phyloP scores from a whole-genome alignment of 805 yeast species.

The Candida wancherniae region DNA sequence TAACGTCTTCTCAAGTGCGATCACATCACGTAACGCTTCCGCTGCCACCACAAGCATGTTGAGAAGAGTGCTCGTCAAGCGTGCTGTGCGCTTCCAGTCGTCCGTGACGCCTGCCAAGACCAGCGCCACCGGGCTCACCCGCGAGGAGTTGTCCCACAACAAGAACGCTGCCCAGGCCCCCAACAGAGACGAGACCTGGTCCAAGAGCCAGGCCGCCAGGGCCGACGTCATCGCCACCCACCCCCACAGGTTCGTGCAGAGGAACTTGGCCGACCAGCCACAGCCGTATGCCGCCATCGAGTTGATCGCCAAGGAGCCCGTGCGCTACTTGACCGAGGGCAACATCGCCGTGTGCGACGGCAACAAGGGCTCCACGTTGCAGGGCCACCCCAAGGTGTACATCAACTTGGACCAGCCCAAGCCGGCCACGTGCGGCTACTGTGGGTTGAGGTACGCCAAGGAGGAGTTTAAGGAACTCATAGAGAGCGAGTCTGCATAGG shows the following conservation, averaged over 20 bases:
- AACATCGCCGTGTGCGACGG: slow-evolving; percentile 82
- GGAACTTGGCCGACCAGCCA: slow-evolving; percentile 65
- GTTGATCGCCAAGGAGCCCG: slow-evolving; percentile 69
- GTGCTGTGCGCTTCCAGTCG: too few species aligned
- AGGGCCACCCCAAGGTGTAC: slow-evolving; percentile 81
- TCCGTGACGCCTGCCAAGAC: too few species aligned
- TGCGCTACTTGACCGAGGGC: slow-evolving; percentile 49
- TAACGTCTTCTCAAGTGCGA: too few species aligned
- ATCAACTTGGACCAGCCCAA: slow-evolving; percentile 77
- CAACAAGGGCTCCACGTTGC: slow-evolving; percentile 57
- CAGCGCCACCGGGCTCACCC: slow-evolving; percentile 16
- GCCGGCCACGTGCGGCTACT: slow-evolving; percentile 72
- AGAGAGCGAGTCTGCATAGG: slow-evolving; percentile 22
- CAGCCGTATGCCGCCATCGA: slow-evolving; percentile 82
- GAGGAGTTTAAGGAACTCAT: slow-evolving; percentile 42
- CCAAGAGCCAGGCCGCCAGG: slow-evolving; percentile 60
- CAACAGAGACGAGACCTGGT: slow-evolving; percentile 68
- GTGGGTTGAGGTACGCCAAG: slow-evolving; percentile 66
- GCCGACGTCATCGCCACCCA: slow-evolving; percentile 48
- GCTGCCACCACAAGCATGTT: slow-evolving; percentile 7
- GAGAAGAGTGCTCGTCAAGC: slow-evolving; percentile 8
- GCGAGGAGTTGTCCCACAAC: slow-evolving; percentile 19
- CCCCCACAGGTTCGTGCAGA: slow-evolving; percentile 64
- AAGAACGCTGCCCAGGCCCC: slow-evolving; percentile 64
- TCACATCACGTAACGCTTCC: too few species aligned